These are phyloP conservation scores for Neopestalotiopsis clavispora DNA, from an alignment of 2,329 filamentous ascomycete genomes.

Conservation along the genomic window DNA sequence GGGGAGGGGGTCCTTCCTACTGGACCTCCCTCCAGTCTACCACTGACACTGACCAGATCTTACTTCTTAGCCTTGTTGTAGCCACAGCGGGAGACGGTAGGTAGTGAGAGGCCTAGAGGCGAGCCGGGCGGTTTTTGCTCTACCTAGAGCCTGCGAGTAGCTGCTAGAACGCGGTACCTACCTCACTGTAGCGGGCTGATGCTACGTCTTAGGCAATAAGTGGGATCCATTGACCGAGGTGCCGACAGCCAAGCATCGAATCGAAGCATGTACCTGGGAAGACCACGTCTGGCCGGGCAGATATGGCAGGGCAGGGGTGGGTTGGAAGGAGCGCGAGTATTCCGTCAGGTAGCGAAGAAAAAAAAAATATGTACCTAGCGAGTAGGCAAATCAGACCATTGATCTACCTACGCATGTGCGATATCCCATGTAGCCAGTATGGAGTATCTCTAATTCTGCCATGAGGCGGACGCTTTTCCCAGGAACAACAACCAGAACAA, in stretches of 20 bases:
- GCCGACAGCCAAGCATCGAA: neutral
- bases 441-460: neutral
- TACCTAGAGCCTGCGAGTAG: neutral
- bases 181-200: neutral
- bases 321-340: neutral
- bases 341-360: neutral
- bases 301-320: neutral
- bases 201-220: neutral
- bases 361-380: neutral
- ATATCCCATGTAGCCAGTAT: neutral
- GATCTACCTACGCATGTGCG: neutral
- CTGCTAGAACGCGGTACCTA: neutral
- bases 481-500: neutral
- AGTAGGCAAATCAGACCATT: neutral
- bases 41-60: no score
- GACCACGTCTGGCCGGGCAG: neutral
- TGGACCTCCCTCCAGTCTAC: no score
- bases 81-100: slow-evolving; percentile 1
- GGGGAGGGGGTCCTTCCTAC: no score
- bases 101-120: neutral
- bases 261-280: neutral
- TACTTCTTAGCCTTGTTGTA: neutral
- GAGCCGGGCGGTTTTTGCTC: neutral
- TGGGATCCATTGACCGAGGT: neutral
- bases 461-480: neutral